phyloP scores from a whole-genome alignment of 139 green algal genomes.

The Chlorella ohadii region DNA sequence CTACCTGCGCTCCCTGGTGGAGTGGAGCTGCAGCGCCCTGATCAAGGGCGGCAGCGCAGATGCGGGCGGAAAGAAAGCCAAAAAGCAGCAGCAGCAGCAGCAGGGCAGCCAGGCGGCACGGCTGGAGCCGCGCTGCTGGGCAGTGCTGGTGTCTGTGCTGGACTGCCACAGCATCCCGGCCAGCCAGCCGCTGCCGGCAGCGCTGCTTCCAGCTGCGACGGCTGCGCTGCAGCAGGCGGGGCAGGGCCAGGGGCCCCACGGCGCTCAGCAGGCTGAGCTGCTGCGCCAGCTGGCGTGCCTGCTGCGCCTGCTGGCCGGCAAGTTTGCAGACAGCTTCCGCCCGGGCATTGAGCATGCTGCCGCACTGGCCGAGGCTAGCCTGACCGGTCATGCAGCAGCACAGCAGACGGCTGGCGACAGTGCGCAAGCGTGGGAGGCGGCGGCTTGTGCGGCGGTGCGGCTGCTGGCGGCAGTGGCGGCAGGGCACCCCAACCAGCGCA shows the following conservation, averaged over 20 bases:
- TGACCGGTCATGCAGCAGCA: conserved; percentile 5
- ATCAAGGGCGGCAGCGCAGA: not conserved
- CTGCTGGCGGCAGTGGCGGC: not conserved
- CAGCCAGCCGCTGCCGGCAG: conserved; percentile 14
- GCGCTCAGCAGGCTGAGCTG: not conserved
- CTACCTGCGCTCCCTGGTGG: conserved; percentile 30
- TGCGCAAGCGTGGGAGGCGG: not conserved
- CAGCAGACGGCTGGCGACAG: no score
- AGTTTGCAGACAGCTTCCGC: conserved; percentile 1
- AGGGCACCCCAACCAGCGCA: conserved; percentile 36
- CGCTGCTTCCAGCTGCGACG: conserved; percentile 16
- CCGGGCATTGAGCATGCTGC: conserved; percentile 31
- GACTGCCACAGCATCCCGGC: conserved; percentile 1
- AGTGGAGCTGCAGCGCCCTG: conserved; percentile 11
- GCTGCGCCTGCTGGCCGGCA: not conserved
- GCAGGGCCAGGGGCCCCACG: not conserved
- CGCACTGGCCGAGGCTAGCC: conserved; percentile 16
- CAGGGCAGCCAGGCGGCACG: not conserved
- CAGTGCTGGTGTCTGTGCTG: not conserved
- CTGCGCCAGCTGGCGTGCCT: not conserved
- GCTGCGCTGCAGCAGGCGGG: not conserved
- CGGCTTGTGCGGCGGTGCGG: not conserved
- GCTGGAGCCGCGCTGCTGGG: conserved; percentile 20
- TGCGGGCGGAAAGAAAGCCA: not conserved
- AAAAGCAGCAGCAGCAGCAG: conserved; percentile 7